phyloP scores from a whole-genome alignment of 768 basidiomycete species.

The Leccinum fibrillosum region DNA sequence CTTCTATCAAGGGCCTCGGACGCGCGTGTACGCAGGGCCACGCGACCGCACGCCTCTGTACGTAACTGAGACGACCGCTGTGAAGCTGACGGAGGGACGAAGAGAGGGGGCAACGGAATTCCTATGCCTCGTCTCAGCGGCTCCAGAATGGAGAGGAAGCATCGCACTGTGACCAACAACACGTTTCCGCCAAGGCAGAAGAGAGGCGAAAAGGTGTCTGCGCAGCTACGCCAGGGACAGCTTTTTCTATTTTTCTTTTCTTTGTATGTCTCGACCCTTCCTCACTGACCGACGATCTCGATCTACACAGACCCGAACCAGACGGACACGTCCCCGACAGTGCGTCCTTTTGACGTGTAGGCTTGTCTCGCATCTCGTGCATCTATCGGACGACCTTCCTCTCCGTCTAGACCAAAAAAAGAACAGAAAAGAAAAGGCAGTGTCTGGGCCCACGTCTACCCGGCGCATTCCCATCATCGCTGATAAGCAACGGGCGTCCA shows the following conservation, averaged over 20 bases:
- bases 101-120: background rate
- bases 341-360: background rate
- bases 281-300: conserved; percentile 1
- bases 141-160: conserved; percentile 15
- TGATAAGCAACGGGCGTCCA: conserved; percentile 5
- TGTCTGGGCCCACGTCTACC: conserved; percentile 4
- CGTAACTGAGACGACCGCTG: conserved; percentile 1
- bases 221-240: conserved; percentile 5
- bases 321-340: background rate
- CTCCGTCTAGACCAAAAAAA: background rate
- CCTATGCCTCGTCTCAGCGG: conserved; percentile 5
- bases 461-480: background rate
- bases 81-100: background rate
- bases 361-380: background rate
- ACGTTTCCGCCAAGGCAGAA: conserved; percentile 15
- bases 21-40: conserved; percentile 2
- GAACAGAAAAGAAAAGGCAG: conserved; percentile 4
- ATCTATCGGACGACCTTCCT: background rate
- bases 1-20: conserved; percentile 13
- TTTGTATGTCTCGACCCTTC: background rate
- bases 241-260: background rate
- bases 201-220: background rate
- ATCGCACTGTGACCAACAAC: conserved; percentile 10
- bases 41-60: conserved; percentile 7
- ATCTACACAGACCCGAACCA: conserved; percentile 6